Evolutionary conservation across 1,139 yeast genomes (phyloP).

Genomic region (Candida sp.): DNA sequence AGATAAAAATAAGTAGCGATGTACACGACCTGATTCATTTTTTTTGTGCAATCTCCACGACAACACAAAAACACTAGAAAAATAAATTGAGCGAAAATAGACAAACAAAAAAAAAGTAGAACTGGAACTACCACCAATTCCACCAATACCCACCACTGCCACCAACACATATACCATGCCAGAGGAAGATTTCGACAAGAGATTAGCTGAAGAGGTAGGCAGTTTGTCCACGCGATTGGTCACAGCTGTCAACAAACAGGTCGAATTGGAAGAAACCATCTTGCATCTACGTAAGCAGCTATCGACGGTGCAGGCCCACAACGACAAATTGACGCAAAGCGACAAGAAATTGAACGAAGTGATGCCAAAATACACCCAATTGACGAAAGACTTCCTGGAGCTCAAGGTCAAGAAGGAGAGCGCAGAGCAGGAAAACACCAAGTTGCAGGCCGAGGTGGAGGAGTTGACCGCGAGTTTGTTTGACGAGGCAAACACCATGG

Average conservation of each 20-base stretch:
- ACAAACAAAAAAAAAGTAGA: neutral
- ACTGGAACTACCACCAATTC: neutral
- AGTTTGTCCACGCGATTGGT: slow-evolving; percentile 62
- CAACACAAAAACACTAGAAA: neutral
- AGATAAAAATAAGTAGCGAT: neutral
- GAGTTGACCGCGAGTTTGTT: slow-evolving; percentile 77
- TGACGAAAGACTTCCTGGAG: slow-evolving; percentile 38
- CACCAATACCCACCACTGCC: neutral
- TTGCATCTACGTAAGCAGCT: slow-evolving; percentile 38
- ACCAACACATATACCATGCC: neutral
- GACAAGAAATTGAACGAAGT: slow-evolving; percentile 33
- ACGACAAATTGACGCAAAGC: slow-evolving; percentile 19
- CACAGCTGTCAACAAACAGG: slow-evolving; percentile 64
- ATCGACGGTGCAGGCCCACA: slow-evolving; percentile 23
- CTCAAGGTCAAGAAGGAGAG: slow-evolving; percentile 31
- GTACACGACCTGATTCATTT: neutral
- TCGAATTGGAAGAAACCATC: slow-evolving; percentile 51
- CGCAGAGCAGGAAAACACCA: slow-evolving; percentile 62
- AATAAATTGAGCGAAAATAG: neutral
- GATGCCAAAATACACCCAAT: slow-evolving; percentile 30
- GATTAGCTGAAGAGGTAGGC: slow-evolving; percentile 60
- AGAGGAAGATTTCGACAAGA: slow-evolving; percentile 23
- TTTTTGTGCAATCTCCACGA: neutral
- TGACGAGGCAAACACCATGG: slow-evolving; percentile 84
- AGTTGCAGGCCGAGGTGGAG: slow-evolving; percentile 72